Conservation (phyloP, 805 yeast species). For the Blastobotrys mokoenaii region DNA sequence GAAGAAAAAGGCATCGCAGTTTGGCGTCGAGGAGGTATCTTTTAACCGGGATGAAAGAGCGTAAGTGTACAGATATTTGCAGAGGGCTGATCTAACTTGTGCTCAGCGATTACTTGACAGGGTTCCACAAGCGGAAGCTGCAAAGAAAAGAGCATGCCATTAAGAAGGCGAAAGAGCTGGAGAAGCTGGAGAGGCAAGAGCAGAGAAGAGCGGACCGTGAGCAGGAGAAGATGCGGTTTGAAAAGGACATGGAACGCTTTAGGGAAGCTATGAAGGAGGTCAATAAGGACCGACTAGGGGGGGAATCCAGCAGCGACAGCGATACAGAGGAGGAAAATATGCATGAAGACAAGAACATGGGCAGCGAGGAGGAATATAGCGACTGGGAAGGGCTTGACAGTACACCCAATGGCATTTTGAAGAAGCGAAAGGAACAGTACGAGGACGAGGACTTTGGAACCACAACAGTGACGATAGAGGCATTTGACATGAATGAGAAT, state of each 20-base stretch:
- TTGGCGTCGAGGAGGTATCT: constrained; percentile 68
- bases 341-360: constrained; percentile 11
- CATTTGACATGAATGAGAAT: constrained; percentile 38
- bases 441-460: constrained; percentile 33
- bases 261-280: constrained; percentile 38
- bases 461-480: constrained; percentile 47
- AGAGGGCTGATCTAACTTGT: neutral
- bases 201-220: constrained; percentile 66
- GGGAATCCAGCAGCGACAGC: neutral
- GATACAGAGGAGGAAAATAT: constrained; percentile 20
- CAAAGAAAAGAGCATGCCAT: constrained; percentile 83
- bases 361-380: constrained; percentile 29
- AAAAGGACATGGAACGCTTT: constrained; percentile 52
- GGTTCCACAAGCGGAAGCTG: constrained; percentile 89
- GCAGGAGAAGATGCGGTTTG: constrained; percentile 59
- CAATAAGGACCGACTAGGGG: constrained; percentile 15
- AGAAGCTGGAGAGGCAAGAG: constrained; percentile 59
- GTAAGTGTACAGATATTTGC: constrained; percentile 19
- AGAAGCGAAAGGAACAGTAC: constrained; percentile 35
- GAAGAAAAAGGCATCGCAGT: constrained; percentile 52
- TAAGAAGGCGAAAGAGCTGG: constrained; percentile 68
- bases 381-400: constrained; percentile 37
- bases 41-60: constrained; percentile 73
- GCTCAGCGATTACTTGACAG: constrained; percentile 68
- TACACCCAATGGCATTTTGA: constrained; percentile 36